Evolutionary conservation across 106 monocot species (phyloP).

Genomic region (Dioscorea zingiberensis): DNA sequence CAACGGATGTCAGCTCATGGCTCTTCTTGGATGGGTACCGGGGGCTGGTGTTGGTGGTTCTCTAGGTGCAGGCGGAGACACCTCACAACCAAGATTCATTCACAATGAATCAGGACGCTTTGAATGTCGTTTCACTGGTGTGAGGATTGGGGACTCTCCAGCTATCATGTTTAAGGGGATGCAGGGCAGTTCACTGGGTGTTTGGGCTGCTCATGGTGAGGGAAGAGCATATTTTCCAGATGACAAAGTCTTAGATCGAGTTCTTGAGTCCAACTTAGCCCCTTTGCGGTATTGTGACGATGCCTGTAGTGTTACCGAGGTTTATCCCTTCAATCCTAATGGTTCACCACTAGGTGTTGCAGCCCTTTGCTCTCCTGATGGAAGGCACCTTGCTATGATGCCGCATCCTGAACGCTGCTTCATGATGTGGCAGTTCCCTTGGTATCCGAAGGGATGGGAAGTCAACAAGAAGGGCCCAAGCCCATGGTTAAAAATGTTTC

Average conservation of each 20-base stretch:
- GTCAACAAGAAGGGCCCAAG: slow-evolving; percentile 74
- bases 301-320: slow-evolving; percentile 48
- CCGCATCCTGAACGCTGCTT: slow-evolving; percentile 96
- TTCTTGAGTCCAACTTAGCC: slow-evolving; percentile 47
- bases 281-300: slow-evolving; percentile 94
- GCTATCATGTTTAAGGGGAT: slow-evolving; percentile 91
- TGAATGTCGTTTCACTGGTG: slow-evolving; percentile 82
- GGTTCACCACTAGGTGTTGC: slow-evolving; percentile 89
- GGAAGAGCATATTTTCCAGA: slow-evolving; percentile 88
- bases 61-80: slow-evolving; percentile 36
- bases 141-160: slow-evolving; percentile 63
- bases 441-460: slow-evolving; percentile 86
- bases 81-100: slow-evolving; percentile 81
- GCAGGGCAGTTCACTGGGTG: slow-evolving; percentile 84
- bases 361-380: slow-evolving; percentile 87
- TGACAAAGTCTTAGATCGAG: slow-evolving; percentile 22
- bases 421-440: slow-evolving; percentile 99
- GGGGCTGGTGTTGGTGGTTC: slow-evolving; percentile 35
- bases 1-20: slow-evolving; percentile 98
- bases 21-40: slow-evolving; percentile 94
- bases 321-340: slow-evolving; percentile 93
- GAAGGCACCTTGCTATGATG: slow-evolving; percentile 98
- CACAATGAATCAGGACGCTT: slow-evolving; percentile 94
- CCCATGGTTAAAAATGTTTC: slow-evolving; percentile 92
- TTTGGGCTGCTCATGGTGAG: slow-evolving; percentile 96